phyloP scores from a whole-genome alignment of 2,329 filamentous ascomycete species.

The Gnomoniopsis smithogilvyi region DNA sequence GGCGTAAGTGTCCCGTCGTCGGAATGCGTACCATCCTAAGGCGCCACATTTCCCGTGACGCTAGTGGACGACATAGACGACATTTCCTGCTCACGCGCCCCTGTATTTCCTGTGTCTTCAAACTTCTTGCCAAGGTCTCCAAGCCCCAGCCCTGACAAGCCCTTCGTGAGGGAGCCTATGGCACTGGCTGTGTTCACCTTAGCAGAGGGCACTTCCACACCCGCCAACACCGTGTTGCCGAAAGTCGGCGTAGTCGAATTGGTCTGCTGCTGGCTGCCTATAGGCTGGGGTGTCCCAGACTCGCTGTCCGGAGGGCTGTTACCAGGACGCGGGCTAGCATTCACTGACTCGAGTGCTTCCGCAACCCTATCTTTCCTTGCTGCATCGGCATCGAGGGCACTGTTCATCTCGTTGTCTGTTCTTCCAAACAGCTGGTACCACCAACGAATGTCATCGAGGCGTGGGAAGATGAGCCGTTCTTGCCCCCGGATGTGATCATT shows the following conservation, averaged over 20 bases:
- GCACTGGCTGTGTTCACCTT: not conserved
- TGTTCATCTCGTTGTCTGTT: conserved; percentile 91
- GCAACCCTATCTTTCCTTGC: conserved; percentile 41
- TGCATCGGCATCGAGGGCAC: conserved; percentile 52
- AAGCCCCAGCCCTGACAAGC: conserved; percentile 6
- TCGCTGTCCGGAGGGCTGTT: conserved; percentile 24
- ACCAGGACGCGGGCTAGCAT: conserved; percentile 42
- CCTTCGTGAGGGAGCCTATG: conserved; percentile 1
- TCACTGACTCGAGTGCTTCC: conserved; percentile 26
- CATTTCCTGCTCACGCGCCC: conserved; percentile 12
- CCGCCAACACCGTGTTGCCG: conserved; percentile 15
- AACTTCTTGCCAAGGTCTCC: not conserved
- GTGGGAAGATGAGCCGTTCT: conserved; percentile 81
- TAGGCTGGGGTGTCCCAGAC: conserved; percentile 25
- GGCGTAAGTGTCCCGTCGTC: conserved; percentile 1
- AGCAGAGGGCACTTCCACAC: conserved; percentile 10
- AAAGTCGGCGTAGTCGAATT: conserved; percentile 10
- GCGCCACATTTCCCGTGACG: conserved; percentile 12
- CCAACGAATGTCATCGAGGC: conserved; percentile 78
- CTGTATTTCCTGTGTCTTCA: not conserved
- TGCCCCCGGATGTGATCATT: conserved; percentile 78
- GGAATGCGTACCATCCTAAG: conserved; percentile 18
- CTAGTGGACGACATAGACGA: conserved; percentile 11
- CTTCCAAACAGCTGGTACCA: conserved; percentile 88
- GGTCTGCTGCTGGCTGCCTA: conserved; percentile 33